Base-by-base conservation (phyloP, 805 yeast genomes). In the Wickerhamiella azyma region DNA sequence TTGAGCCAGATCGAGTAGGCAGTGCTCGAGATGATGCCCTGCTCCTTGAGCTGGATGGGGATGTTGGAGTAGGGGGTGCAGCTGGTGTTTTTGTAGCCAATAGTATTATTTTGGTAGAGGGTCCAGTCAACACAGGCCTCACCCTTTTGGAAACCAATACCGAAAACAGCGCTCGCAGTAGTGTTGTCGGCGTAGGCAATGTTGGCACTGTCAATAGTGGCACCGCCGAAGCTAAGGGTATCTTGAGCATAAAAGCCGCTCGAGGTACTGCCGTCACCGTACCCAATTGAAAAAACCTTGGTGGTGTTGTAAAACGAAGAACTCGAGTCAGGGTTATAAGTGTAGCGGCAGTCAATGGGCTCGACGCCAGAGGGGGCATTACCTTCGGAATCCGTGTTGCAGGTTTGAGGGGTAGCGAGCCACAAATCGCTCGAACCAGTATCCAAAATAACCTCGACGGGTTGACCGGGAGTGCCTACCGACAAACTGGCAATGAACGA, bases 381-480 rank as follows among this genome's bases (percentile, higher is more conserved):
- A 19, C 45, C 45, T 8, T 36, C 21, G 19, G 40, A 16, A 13
- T 42, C 35, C 11, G 45, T 35, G 29, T 42, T 42, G 32, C 44
- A 41, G 30, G 24, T 37, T 11, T 21, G 56, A 64, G 79, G 41
- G 78, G 61, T 1, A 85, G 69, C 64, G 29, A 79, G 71, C 81
- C 82, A 79, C 38, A 79, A 58, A 57, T 80, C 86, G 0, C 83
- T 71, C 0, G 85, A 79, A 2, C 86, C 86, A 2, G 86, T 80
- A 29, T 42, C 46, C 10, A 81, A 59, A 24, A 78, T 58, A 10
- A 79, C 76, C 3, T 64, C 66, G 3, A 79, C 66, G 4, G 61
- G 51, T 51, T 79, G 79, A 0, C 65, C 52, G 1, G 77, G 70
- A 0, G 83, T 72, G 19, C 45, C 48, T 1, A 39, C 44, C 40